A percentile compares a stretch with the other conserved stretches of the same genome.
Evolutionary conservation across 805 yeast species (phyloP).

Genomic region (Lachancea thermotolerans): DNA sequence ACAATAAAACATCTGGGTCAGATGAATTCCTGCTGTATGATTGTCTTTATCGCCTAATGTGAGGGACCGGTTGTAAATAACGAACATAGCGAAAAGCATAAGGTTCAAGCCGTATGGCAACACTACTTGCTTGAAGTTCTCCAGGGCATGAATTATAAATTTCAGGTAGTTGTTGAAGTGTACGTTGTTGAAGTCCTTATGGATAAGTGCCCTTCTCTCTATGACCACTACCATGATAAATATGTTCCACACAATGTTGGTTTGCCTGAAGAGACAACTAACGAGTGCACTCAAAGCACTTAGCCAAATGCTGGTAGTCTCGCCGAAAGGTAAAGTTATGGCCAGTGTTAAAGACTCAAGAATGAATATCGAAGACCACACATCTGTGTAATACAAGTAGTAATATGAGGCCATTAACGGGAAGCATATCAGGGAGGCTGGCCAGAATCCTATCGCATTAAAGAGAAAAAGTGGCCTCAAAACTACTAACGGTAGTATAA

Average conservation of each 20-base stretch:
- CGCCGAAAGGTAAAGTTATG: conserved; percentile 35
- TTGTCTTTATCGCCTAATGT: conserved; percentile 89
- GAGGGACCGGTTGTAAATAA: conserved; percentile 69
- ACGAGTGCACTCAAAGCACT: conserved; percentile 52
- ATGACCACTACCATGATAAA: conserved; percentile 50
- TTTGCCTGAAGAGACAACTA: conserved; percentile 78
- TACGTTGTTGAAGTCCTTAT: conserved; percentile 34
- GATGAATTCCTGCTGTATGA: conserved; percentile 64
- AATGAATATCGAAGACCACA: conserved; percentile 78
- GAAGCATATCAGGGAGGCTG: conserved; percentile 40
- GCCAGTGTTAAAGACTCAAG: conserved; percentile 47
- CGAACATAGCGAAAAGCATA: conserved; percentile 47
- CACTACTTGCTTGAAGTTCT: conserved; percentile 29
- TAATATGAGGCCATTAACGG: conserved; percentile 73
- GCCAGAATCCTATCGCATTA: conserved; percentile 40
- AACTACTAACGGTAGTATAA: conserved; percentile 45
- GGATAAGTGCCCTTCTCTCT: conserved; percentile 42
- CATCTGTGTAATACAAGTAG: conserved; percentile 83
- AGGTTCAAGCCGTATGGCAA: conserved; percentile 52
- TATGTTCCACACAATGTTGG: conserved; percentile 82
- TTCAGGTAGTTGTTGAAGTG: conserved; percentile 36
- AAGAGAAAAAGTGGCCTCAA: conserved; percentile 35
- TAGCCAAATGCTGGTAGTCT: conserved; percentile 30
- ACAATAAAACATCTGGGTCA: conserved; percentile 80
- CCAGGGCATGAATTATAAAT: conserved; percentile 32